phyloP scores from a whole-genome alignment of 352 stramenopile genomes.

The Globisporangium acanthophoron region DNA sequence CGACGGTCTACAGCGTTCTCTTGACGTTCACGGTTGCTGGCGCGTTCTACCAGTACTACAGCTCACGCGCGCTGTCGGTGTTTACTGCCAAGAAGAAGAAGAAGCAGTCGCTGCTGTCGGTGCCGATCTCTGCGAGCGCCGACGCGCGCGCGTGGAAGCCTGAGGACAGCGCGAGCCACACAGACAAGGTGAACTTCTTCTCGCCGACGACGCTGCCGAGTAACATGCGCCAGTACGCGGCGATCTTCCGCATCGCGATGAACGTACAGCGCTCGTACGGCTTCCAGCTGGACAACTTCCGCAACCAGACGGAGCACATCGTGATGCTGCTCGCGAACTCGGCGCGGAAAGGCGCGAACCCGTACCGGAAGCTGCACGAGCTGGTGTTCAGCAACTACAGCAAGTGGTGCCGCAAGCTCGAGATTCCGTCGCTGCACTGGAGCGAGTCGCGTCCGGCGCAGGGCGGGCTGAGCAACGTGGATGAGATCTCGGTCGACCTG shows the following conservation, averaged over 20 bases:
- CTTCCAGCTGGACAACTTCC: conserved; percentile 83
- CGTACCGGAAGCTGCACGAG: conserved; percentile 78
- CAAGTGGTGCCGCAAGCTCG: conserved; percentile 86
- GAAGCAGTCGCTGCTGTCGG: conserved; percentile 19
- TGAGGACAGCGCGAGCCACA: conserved; percentile 15
- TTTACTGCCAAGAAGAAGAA: conserved; percentile 18
- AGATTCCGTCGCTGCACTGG: conserved; percentile 66
- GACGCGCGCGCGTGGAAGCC: conserved; percentile 70
- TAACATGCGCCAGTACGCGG: conserved; percentile 83
- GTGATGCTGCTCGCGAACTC: conserved; percentile 95
- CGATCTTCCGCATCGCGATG: conserved; percentile 77
- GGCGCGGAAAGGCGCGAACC: conserved; percentile 65
- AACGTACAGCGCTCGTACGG: conserved; percentile 85
- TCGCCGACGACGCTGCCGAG: conserved; percentile 53
- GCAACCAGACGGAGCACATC: conserved; percentile 97
- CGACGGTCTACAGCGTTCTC: conserved; percentile 59
- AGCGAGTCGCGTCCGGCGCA: conserved; percentile 65
- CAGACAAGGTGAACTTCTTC: conserved; percentile 78
- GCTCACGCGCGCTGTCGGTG: conserved; percentile 24
- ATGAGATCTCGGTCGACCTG: conserved; percentile 83
- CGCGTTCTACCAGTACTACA: conserved; percentile 46
- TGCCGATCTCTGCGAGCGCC: conserved; percentile 67
- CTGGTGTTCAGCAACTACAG: conserved; percentile 86
- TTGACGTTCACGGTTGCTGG: conserved; percentile 28
- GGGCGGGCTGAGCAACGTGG: conserved; percentile 78